These are phyloP conservation scores for Lipomyces spencermartinsiae DNA, from an alignment of 805 yeast species.

Conservation along the genomic window DNA sequence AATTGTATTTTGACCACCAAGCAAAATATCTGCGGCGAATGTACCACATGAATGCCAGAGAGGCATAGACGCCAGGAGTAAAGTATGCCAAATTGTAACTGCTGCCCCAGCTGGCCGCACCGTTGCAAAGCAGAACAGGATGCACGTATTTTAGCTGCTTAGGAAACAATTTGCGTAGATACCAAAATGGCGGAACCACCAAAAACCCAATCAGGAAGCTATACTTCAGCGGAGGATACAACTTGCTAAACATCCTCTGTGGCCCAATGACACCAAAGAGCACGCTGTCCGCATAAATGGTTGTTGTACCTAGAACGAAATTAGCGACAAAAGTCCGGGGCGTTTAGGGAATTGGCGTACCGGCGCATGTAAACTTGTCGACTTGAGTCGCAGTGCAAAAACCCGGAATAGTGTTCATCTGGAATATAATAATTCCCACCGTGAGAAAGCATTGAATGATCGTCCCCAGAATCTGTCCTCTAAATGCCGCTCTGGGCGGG, in stretches of 20 bases:
- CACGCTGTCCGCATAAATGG: slow-evolving; percentile 61
- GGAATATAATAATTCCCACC: slow-evolving; percentile 56
- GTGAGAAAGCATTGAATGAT: slow-evolving; percentile 60
- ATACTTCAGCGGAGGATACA: slow-evolving; percentile 68
- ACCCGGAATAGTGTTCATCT: slow-evolving; percentile 39
- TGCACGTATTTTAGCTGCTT: slow-evolving; percentile 20
- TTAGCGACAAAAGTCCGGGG: too few relatives aligned
- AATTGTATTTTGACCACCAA: slow-evolving; percentile 81
- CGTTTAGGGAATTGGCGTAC: too few relatives aligned
- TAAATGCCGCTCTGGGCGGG: slow-evolving; percentile 58
- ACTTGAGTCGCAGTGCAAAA: slow-evolving; percentile 35
- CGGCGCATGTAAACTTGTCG: slow-evolving; percentile 44
- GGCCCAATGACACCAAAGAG: slow-evolving; percentile 74
- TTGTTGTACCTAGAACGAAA: slow-evolving; percentile 52
- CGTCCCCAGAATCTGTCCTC: slow-evolving; percentile 60
- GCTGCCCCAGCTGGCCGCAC: slow-evolving; percentile 17
- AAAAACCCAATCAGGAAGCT: slow-evolving; percentile 64
- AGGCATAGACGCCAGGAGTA: slow-evolving; percentile 17
- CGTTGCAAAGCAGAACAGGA: slow-evolving; percentile 19
- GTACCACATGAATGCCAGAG: slow-evolving; percentile 56
- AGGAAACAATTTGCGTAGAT: slow-evolving; percentile 28
- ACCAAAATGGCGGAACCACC: slow-evolving; percentile 37
- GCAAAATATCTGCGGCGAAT: slow-evolving; percentile 59
- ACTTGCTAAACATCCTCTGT: slow-evolving; percentile 59
- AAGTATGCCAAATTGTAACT: slow-evolving; percentile 21